A percentile compares a stretch with the other conserved stretches of the same genome.
Evolutionary conservation across 495 filamentous ascomycete genomes (phyloP).

Genomic region (Corynascus novoguineensis): DNA sequence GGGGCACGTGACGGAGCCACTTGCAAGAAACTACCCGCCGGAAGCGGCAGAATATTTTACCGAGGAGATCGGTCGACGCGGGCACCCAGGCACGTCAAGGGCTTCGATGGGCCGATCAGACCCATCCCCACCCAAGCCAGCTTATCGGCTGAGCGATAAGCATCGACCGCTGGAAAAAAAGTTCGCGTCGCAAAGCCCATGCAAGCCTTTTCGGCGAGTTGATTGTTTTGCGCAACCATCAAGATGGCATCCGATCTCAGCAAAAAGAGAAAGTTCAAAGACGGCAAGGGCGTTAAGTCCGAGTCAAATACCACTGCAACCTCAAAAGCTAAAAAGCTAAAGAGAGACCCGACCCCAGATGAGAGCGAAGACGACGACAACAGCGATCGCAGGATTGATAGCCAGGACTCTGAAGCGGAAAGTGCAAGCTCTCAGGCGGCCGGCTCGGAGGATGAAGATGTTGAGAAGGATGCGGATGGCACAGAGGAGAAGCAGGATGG

Average conservation of each 20-base stretch:
- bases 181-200: neutral
- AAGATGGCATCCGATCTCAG: slow-evolving; percentile 40
- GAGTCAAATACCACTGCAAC: slow-evolving; percentile 16
- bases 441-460: slow-evolving; percentile 21
- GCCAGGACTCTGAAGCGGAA: slow-evolving; percentile 18
- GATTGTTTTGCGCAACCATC: neutral
- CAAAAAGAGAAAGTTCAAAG: slow-evolving; percentile 47
- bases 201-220: neutral
- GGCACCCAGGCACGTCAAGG: no score
- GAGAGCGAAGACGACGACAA: slow-evolving; percentile 21
- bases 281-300: slow-evolving; percentile 30
- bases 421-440: slow-evolving; percentile 13
- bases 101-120: no score
- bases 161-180: slow-evolving; percentile 9
- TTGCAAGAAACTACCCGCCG: no score
- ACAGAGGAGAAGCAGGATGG: slow-evolving; percentile 26
- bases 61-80: neutral
- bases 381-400: slow-evolving; percentile 13
- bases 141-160: slow-evolving; percentile 15
- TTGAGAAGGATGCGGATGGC: slow-evolving; percentile 23
- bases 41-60: slow-evolving; percentile 19
- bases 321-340: slow-evolving; percentile 30
- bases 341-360: slow-evolving; percentile 22
- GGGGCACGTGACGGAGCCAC: no score
- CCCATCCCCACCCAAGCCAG: neutral